Conservation (phyloP, 169 alveolate species). For the Plasmodium knowlesi region DNA sequence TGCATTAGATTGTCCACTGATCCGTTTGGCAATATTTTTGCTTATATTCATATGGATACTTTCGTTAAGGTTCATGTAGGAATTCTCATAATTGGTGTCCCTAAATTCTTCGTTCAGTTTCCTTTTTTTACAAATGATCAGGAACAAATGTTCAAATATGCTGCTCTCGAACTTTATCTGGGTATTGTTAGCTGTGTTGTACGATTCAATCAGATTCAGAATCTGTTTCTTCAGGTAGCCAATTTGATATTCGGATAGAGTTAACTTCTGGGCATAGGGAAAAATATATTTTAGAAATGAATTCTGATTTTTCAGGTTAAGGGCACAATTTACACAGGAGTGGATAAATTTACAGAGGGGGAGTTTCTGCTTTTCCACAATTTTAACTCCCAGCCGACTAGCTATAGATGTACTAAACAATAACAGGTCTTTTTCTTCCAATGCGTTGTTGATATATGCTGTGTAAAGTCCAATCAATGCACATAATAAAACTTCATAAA, state of each 20-base stretch:
- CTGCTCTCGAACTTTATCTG: conserved; percentile 39
- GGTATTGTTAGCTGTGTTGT: conserved; percentile 38
- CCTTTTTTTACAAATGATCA: conserved; percentile 39
- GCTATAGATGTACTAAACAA: conserved; percentile 70
- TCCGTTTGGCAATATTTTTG: conserved; percentile 39
- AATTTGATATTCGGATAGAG: conserved; percentile 54
- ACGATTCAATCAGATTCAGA: conserved; percentile 24
- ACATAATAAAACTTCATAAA: conserved; percentile 68
- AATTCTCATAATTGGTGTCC: conserved; percentile 57
- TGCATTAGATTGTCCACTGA: background rate
- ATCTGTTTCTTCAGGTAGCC: conserved; percentile 63
- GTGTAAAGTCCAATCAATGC: conserved; percentile 73
- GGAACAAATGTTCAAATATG: conserved; percentile 70
- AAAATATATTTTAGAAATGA: conserved; percentile 63
- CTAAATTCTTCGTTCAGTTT: conserved; percentile 68
- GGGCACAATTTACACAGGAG: conserved; percentile 74
- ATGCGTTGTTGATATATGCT: conserved; percentile 61
- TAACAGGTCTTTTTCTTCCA: conserved; percentile 72
- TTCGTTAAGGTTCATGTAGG: conserved; percentile 64
- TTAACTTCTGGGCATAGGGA: conserved; percentile 75
- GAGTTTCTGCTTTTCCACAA: conserved; percentile 66
- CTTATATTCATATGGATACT: conserved; percentile 65
- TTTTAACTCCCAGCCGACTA: conserved; percentile 72
- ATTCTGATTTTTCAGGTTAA: conserved; percentile 67
- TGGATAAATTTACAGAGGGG: conserved; percentile 74